These are phyloP conservation scores for Ilyonectria destructans DNA, from an alignment of 2,329 filamentous ascomycete genomes.

Conservation along the genomic window DNA sequence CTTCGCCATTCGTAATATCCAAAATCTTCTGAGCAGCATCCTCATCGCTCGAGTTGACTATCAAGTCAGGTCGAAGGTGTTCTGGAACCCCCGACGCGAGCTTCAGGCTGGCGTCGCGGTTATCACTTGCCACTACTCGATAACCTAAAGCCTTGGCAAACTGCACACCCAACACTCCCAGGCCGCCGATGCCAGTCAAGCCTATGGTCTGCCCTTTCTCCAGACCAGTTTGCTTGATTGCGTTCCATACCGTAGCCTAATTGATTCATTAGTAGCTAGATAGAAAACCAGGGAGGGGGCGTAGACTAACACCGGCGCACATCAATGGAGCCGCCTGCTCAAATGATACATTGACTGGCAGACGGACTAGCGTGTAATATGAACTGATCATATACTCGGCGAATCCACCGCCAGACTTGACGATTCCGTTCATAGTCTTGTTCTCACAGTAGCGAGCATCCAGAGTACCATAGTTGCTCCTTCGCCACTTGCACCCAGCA, in stretches of 20 bases:
- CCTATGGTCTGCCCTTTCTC: slow-evolving; percentile 27
- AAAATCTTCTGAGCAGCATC: slow-evolving; percentile 29
- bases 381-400: slow-evolving; percentile 39
- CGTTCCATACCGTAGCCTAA: slow-evolving; percentile 41
- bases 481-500: slow-evolving; percentile 35
- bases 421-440: slow-evolving; percentile 37
- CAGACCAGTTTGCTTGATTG: slow-evolving; percentile 31
- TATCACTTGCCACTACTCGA: slow-evolving; percentile 49
- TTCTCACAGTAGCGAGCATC: slow-evolving; percentile 41
- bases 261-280: neutral
- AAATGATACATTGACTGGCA: slow-evolving; percentile 34
- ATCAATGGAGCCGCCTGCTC: slow-evolving; percentile 41
- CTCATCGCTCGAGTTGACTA: slow-evolving; percentile 22
- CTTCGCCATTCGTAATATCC: slow-evolving; percentile 35
- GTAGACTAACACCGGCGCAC: slow-evolving; percentile 35
- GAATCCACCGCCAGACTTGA: slow-evolving; percentile 33
- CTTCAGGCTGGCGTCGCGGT: slow-evolving; percentile 30
- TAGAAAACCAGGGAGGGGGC: neutral
- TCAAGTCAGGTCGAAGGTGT: slow-evolving; percentile 37
- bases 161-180: slow-evolving; percentile 48
- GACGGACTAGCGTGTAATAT: slow-evolving; percentile 30
- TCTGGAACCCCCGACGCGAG: slow-evolving; percentile 39
- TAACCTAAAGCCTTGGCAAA: slow-evolving; percentile 50
- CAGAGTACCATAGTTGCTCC: slow-evolving; percentile 19
- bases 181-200: slow-evolving; percentile 45